phyloP scores from a whole-genome alignment of 352 stramenopile species.

The Phytophthora capsici region DNA sequence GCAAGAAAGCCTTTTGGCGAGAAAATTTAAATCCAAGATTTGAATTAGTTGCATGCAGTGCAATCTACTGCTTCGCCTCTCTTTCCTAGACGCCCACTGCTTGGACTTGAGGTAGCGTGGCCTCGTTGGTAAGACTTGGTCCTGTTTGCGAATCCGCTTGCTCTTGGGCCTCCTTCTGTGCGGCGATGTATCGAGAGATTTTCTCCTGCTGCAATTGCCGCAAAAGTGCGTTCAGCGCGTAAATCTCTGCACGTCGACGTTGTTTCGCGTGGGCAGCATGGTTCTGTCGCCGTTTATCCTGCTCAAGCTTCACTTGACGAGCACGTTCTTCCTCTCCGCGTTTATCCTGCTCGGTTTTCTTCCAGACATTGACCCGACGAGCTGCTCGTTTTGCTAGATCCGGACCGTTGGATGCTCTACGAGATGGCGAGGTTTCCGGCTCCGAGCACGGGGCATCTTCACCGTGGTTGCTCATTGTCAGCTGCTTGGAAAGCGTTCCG shows the following conservation, averaged over 20 bases:
- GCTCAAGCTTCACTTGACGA: constrained; percentile 47
- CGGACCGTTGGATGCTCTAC: background rate
- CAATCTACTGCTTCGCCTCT: background rate
- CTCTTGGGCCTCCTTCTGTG: constrained; percentile 39
- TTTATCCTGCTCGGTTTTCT: constrained; percentile 61
- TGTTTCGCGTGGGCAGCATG: constrained; percentile 49
- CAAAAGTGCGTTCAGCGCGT: constrained; percentile 72
- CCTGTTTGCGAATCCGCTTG: background rate
- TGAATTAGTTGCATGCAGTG: too few relatives aligned
- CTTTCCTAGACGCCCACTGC: constrained; percentile 11
- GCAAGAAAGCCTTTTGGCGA: too few relatives aligned
- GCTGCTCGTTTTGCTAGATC: constrained; percentile 57
- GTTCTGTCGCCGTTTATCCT: constrained; percentile 55
- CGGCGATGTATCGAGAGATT: constrained; percentile 53
- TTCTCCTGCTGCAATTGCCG: constrained; percentile 72
- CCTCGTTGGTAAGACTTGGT: constrained; percentile 1
- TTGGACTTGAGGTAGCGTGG: constrained; percentile 13
- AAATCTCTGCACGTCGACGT: constrained; percentile 71
- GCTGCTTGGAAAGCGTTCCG: constrained; percentile 8
- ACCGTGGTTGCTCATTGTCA: constrained; percentile 9
- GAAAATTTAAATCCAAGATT: too few relatives aligned
- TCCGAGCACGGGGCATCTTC: background rate
- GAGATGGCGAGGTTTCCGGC: background rate
- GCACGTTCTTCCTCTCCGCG: constrained; percentile 55
- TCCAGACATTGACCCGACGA: constrained; percentile 59